Conservation (phyloP, 345 rosid species). For the Salix exigua region DNA sequence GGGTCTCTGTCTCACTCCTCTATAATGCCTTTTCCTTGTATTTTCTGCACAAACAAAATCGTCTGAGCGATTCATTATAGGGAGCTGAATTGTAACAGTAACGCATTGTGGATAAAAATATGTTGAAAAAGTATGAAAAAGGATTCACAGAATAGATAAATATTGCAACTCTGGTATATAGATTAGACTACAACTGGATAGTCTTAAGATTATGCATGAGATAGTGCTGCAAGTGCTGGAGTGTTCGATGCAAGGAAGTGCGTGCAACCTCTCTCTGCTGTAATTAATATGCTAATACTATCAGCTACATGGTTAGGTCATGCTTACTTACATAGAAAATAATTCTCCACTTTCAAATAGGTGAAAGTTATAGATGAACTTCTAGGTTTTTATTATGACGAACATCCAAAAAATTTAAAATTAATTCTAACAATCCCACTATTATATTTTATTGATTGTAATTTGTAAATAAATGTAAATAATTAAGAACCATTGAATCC, state of each 20-base stretch:
- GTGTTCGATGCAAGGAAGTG: neutral
- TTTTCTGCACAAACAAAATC: slow-evolving; percentile 37
- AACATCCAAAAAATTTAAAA: neutral
- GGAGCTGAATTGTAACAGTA: neutral
- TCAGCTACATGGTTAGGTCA: neutral
- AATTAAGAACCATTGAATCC: neutral
- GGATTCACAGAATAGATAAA: neutral
- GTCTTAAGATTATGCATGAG: neutral
- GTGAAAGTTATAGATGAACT: neutral
- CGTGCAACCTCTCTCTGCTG: neutral
- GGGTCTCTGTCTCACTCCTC: slow-evolving; percentile 39
- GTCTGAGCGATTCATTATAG: neutral
- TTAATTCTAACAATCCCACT: neutral
- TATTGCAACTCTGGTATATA: neutral
- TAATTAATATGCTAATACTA: neutral
- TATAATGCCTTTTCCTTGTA: slow-evolving; percentile 62
- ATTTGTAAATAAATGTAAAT: neutral
- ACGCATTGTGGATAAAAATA: neutral
- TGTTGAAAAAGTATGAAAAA: neutral
- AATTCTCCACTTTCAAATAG: neutral
- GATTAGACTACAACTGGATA: neutral
- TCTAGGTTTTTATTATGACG: neutral
- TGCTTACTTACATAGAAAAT: neutral
- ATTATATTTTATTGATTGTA: neutral
- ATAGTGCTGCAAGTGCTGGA: neutral